Evolutionary conservation across 2,329 filamentous ascomycete species (phyloP), one percentile per base, ranked within the genome.

Genomic region (Pseudocercospora crystallina): DNA sequence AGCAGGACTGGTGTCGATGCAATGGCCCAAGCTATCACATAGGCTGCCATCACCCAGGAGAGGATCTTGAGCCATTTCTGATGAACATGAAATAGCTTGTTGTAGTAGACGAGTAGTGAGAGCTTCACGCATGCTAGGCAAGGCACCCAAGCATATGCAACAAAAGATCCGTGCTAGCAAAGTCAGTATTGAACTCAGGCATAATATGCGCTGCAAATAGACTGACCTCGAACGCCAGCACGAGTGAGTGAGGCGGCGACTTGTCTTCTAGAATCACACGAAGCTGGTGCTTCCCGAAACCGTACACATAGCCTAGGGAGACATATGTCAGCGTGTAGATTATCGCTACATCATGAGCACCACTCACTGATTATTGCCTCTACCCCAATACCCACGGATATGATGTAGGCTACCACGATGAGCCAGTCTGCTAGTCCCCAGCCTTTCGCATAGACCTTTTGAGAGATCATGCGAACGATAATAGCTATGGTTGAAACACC

Each of bases 61-160:
- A 40, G 37, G 9, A 40, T 20, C 11, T 40, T 40, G 7, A 40
- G 37, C 37, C 37, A 40, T 40, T 17, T 2, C 9, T 39, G 36
- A 17, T 39, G 36, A 20, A 39, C 36, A 17, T 39, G 36, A 11
- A 39, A 39, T 4, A 39, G 36, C 36, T 39, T 13, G 12, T 39
- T 39, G 36, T 39, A 39, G 36, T 39, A 39, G 36, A 39, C 13
- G 8, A 39, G 36, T 11, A 39, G 36, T 10, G 36, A 39, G 36
- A 39, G 36, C 36, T 39, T 39, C 7, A 39, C 26, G 13, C 36
- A 39, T 12, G 36, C 36, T 15, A 39, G 15, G 26, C 36, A 39
- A 5, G 36, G 36, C 13, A 39, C 13, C 36, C 36, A 39, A 10
- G 36, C 36, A 17, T 39, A 39, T 5, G 36, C 15, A 11, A 39